Evolutionary conservation across 2,329 filamentous ascomycete genomes (phyloP).

Genomic region (Penicillium sp.): DNA sequence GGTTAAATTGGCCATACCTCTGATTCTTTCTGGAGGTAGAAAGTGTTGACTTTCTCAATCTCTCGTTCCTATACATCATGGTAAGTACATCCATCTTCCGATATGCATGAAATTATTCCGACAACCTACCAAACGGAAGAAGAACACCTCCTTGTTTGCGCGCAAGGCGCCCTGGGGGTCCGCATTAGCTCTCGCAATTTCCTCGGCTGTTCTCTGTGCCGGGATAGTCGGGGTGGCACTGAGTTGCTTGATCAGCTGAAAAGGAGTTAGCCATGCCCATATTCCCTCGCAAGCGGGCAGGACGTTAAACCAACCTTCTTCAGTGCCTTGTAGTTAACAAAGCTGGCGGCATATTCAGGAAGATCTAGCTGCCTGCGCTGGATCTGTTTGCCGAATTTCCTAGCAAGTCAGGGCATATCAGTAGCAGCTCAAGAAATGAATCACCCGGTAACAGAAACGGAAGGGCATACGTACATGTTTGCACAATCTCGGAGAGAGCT

Average conservation of each 20-base stretch:
- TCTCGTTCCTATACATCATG: slow-evolving; percentile 71
- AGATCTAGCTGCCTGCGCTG: slow-evolving; percentile 99
- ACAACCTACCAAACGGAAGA: slow-evolving; percentile 81
- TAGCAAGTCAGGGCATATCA: slow-evolving; percentile 39
- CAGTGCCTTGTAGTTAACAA: slow-evolving; percentile 98
- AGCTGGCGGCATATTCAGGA: slow-evolving; percentile 97
- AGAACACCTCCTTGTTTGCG: slow-evolving; percentile 97
- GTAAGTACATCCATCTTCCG: not conserved
- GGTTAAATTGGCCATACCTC: slow-evolving; percentile 62
- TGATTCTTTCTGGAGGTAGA: slow-evolving; percentile 96
- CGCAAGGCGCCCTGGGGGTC: slow-evolving; percentile 89
- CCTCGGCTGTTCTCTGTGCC: slow-evolving; percentile 62
- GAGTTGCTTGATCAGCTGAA: slow-evolving; percentile 94
- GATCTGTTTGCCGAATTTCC: slow-evolving; percentile 99
- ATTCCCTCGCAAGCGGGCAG: not conserved
- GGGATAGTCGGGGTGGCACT: slow-evolving; percentile 83
- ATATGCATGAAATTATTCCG: not conserved
- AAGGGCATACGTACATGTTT: slow-evolving; percentile 2
- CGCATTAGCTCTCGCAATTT: slow-evolving; percentile 41
- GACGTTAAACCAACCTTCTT: slow-evolving; percentile 71
- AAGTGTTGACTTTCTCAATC: slow-evolving; percentile 96
- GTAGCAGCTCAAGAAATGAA: not conserved
- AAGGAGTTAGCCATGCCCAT: slow-evolving; percentile 25
- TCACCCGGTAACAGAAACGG: not conserved
- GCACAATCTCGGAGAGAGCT: slow-evolving; percentile 9